phyloP scores from a whole-genome alignment of 148 eudicot species.

The Chenopodium quinoa region DNA sequence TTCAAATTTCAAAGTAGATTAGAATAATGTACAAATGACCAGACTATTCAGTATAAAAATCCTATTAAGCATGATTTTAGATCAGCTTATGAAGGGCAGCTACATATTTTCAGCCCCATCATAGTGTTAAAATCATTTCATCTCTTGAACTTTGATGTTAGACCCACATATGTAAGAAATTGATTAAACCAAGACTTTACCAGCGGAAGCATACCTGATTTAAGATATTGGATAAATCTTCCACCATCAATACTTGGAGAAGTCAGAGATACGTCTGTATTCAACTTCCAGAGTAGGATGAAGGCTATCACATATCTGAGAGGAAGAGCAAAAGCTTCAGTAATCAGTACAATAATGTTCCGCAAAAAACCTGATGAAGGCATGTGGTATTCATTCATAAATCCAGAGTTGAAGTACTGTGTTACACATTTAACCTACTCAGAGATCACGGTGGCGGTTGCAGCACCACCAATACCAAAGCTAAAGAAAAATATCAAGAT shows the following conservation, averaged over 20 bases:
- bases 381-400: slow-evolving; percentile 4
- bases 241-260: slow-evolving; percentile 60
- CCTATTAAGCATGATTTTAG: neutral
- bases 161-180: neutral
- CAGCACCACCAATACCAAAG: slow-evolving; percentile 88
- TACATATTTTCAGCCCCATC: neutral
- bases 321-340: slow-evolving; percentile 7
- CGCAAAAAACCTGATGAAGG: slow-evolving; percentile 6
- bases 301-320: slow-evolving; percentile 72
- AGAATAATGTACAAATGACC: neutral
- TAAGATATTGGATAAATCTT: slow-evolving; percentile 63
- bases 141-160: neutral
- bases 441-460: slow-evolving; percentile 87
- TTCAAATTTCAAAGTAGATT: neutral
- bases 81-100: neutral
- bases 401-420: slow-evolving; percentile 18
- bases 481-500: slow-evolving; percentile 63
- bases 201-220: slow-evolving; percentile 57
- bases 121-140: neutral
- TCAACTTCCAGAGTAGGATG: slow-evolving; percentile 79
- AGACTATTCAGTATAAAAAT: slow-evolving; percentile 2
- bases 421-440: slow-evolving; percentile 88
- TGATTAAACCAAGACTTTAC: neutral
- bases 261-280: slow-evolving; percentile 52
- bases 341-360: neutral